Conservation (phyloP, 768 basidiomycete species). For the Dentipellis sp. region DNA sequence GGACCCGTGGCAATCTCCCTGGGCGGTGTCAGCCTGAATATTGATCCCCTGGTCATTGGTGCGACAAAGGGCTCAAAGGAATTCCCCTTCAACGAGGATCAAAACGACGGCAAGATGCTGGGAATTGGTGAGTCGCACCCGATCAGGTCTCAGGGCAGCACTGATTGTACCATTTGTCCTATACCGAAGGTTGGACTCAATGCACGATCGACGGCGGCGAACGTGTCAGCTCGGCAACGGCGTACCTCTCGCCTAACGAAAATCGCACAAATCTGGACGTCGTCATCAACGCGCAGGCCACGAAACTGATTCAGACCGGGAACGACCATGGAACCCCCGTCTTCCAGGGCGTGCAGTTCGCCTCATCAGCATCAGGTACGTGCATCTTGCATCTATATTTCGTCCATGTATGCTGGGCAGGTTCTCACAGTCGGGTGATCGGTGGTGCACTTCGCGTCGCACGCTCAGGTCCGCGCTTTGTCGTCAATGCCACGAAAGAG, state of each 20-base stretch:
- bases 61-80: slow-evolving; percentile 27
- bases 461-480: neutral
- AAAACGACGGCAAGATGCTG: slow-evolving; percentile 31
- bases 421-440: neutral
- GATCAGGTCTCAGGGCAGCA: too few relatives aligned
- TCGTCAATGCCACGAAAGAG: neutral
- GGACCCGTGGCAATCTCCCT: slow-evolving; percentile 22
- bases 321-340: neutral
- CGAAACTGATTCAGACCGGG: neutral
- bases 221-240: slow-evolving; percentile 4
- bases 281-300: slow-evolving; percentile 1
- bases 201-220: neutral
- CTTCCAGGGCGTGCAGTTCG: slow-evolving; percentile 3
- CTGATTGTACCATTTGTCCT: neutral
- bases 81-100: slow-evolving; percentile 33
- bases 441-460: neutral
- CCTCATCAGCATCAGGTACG: neutral
- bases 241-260: slow-evolving; percentile 2
- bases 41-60: slow-evolving; percentile 27
- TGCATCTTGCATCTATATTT: neutral
- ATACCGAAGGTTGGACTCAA: neutral
- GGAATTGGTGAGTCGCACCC: slow-evolving; percentile 27
- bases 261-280: slow-evolving; percentile 2
- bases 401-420: neutral
- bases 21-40: neutral